Evolutionary conservation across 139 green algal genomes (phyloP).

Genomic region (Dunaliella primolecta): DNA sequence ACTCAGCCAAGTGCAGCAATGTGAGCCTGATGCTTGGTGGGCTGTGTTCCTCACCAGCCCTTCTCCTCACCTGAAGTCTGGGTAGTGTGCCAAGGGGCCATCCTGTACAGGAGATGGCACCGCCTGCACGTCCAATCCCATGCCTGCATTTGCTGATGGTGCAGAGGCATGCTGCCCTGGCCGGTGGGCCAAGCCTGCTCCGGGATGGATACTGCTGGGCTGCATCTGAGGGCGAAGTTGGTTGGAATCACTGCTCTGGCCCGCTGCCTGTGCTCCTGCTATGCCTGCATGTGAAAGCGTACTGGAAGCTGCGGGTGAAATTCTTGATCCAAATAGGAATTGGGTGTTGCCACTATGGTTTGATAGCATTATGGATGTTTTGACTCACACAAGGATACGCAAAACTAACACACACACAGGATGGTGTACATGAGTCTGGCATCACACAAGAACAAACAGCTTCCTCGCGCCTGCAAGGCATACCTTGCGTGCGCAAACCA

Average conservation of each 20-base stretch:
- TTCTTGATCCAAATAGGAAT: background rate
- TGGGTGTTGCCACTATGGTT: no score
- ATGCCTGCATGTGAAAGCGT: background rate
- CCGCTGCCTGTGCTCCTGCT: background rate
- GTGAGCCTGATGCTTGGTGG: no score
- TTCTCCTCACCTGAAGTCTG: conserved; percentile 8
- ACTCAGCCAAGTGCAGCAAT: no score
- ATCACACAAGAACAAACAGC: background rate
- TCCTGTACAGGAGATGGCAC: conserved; percentile 19
- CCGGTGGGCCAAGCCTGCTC: background rate
- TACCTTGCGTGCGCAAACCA: no score
- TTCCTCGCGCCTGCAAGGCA: no score
- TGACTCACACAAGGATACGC: background rate
- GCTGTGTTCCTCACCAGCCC: no score
- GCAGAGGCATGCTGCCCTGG: background rate
- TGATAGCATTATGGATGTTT: no score
- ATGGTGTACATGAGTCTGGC: background rate
- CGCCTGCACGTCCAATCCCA: background rate
- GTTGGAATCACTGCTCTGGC: background rate
- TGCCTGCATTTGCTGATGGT: background rate
- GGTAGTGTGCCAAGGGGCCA: conserved; percentile 34
- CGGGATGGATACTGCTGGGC: background rate
- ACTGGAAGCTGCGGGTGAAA: background rate
- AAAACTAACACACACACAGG: background rate
- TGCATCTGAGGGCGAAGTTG: background rate